phyloP scores from a whole-genome alignment of 108 stramenopile genomes.

The Nitzschia sp. region DNA sequence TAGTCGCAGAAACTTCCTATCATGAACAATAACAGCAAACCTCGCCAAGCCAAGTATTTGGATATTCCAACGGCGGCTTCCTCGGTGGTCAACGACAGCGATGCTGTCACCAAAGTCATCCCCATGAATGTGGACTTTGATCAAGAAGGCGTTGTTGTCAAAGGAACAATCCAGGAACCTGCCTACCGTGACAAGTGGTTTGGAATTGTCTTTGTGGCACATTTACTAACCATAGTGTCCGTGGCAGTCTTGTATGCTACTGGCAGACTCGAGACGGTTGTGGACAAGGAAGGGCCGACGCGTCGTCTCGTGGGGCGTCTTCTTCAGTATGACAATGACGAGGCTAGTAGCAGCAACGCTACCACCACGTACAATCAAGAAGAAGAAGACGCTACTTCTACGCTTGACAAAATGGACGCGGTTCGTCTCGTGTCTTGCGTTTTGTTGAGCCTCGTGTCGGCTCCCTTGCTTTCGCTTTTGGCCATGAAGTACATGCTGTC shows the following conservation, averaged over 20 bases:
- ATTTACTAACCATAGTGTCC: constrained; percentile 44
- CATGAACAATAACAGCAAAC: too few relatives aligned
- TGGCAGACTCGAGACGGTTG: constrained; percentile 28
- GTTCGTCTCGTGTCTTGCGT: not conserved
- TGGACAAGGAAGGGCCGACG: not conserved
- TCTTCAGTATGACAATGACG: not conserved
- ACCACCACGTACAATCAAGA: not conserved
- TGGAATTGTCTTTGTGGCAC: constrained; percentile 45
- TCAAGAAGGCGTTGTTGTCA: not conserved
- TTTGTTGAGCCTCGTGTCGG: not conserved
- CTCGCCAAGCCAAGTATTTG: not conserved
- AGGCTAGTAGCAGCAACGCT: not conserved
- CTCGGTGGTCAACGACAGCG: not conserved
- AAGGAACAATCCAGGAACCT: constrained; percentile 31
- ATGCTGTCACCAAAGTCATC: not conserved
- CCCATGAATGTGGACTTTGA: not conserved
- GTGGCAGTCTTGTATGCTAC: constrained; percentile 18
- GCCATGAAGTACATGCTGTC: constrained; percentile 57
- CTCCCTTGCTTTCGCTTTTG: constrained; percentile 27
- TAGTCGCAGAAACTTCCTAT: too few relatives aligned
- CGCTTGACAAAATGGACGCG: not conserved
- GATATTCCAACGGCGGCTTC: not conserved
- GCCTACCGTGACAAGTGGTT: constrained; percentile 49
- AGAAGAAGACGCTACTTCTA: not conserved
- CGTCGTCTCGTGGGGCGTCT: not conserved